Base-by-base conservation (phyloP, 768 basidiomycete genomes). In the Amanita exitialis region DNA sequence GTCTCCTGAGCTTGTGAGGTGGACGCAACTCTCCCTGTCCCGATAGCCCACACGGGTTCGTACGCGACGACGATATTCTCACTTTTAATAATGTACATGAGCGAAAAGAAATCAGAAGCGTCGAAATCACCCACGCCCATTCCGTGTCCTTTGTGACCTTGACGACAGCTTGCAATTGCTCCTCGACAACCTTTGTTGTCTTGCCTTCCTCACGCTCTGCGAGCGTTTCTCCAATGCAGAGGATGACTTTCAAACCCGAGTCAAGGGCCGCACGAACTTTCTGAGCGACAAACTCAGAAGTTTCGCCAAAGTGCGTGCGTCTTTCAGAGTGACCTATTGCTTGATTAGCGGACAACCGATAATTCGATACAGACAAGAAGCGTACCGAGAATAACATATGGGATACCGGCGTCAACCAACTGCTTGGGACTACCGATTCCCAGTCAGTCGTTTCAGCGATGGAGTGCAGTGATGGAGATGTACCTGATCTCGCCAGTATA, bases 1-100 rank as follows among this genome's bases (percentile, higher is more conserved):
- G 89, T 82, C 37, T 93, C 87, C 68, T 98, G 95, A 1, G 96
- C 96, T 71, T 97, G 88, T n/a, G 73, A 74, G 0, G 88, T 73
- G 28, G 90, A 90, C 41, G 95, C 95, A 47, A 96, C 94, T 66
- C 88, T 95, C 56, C 95, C 95, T 10, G 95, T 97, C 41, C 96
- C 96, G 65, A 98, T 98, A 30, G 96, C 95, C 95, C 96, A 98
- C 15, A 98, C 90, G 38, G 93, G 90, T 66, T 95, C 91, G 66
- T 94, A 99, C 16, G 96, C 96, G 60, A 99, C 77, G 52, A 99
- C 95, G 61, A 98, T 75, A 56, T 88, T 81, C 4, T 12, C 30
- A 61, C 92, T 94, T 27, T 28, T 28, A 16, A 30, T 38, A 18
- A 50, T 21, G 32, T 18, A 44, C 27, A 48, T 35, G 30, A 13